Conservation (phyloP, 176 grass and related monocot genomes). For the Carex littledalei region DNA sequence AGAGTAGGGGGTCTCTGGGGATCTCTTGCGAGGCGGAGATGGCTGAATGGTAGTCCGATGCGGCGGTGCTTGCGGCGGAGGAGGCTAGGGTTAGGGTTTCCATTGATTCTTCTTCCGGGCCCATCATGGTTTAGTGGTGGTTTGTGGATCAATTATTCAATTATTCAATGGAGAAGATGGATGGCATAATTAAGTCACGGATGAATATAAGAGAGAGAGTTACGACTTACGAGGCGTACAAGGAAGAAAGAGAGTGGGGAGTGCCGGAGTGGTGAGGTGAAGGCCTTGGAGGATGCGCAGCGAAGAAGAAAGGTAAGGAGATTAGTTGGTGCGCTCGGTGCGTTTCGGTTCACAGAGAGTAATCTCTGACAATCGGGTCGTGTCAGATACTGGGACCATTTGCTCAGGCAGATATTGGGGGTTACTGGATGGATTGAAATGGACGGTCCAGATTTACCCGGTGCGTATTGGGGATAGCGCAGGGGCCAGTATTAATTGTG, state of each 20-base stretch:
- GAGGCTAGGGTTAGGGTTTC: slow-evolving; percentile 60
- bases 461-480: too few species aligned
- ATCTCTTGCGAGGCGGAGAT: slow-evolving; percentile 30
- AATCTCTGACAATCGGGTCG: not conserved
- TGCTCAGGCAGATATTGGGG: not conserved
- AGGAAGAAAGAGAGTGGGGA: not conserved
- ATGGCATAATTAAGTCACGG: not conserved
- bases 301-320: not conserved
- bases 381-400: not conserved
- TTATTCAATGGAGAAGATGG: not conserved
- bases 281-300: not conserved
- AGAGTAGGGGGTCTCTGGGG: slow-evolving; percentile 14
- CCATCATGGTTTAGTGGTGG: slow-evolving; percentile 2
- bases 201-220: not conserved
- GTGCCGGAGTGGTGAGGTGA: not conserved
- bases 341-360: not conserved
- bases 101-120: slow-evolving; percentile 44
- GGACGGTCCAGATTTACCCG: too few species aligned
- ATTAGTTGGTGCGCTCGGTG: not conserved
- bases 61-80: slow-evolving; percentile 34
- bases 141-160: not conserved
- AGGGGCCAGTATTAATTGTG: too few species aligned
- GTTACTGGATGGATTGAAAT: not conserved
- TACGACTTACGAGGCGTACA: not conserved
- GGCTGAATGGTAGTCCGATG: slow-evolving; percentile 33